Evolutionary conservation across 305 asterid species (phyloP), one percentile per base, ranked within the genome.

Genomic region (Solanum hybrid): DNA sequence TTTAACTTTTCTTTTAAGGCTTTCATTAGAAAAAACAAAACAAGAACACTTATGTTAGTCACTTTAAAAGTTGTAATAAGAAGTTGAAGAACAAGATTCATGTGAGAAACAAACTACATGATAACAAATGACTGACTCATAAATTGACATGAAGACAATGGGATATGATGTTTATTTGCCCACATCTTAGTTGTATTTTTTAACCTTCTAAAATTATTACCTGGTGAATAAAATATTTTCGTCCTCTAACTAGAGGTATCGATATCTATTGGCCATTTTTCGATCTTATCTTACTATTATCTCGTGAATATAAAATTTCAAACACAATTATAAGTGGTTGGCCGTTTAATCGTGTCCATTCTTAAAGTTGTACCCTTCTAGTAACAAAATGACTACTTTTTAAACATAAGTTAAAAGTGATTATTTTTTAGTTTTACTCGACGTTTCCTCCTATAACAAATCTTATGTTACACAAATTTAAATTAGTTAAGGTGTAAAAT

Each of bases 31-130:
- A 72, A 32, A 17, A 37, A 40, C 8, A 3, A 15, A 40, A 81
- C 56, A 45, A 9, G 3, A 84, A 51, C 86, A 81, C 10, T 29
- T 45, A 29, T 17, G 32, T 45, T 84, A 29, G 29, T 51, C 87
- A 84, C 87, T 31, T 78, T 29, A 51, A 84, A 84, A 31, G 73
- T 38, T 51, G 31, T 84, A 45, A 17, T 51, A 10, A 45, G 75
- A 84, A 84, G 87, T 84, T 84, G 72, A 82, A 51, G 87, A 84
- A 17, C 75, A 84, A 51, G 87, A 10, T 31, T 29, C 87, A 84
- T 51, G 75, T 84, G 87, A 51, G 40, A 51, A 51, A 31, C 87
- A 45, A 84, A 84, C 19, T 29, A 35, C 10, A 81, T 29, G 37
- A 45, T 14, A 84, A 32, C 42, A 84, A 19, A 84, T 84, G 75